Evolutionary conservation across 306 rosid genomes (phyloP).

Genomic region (Inga oerstediana): DNA sequence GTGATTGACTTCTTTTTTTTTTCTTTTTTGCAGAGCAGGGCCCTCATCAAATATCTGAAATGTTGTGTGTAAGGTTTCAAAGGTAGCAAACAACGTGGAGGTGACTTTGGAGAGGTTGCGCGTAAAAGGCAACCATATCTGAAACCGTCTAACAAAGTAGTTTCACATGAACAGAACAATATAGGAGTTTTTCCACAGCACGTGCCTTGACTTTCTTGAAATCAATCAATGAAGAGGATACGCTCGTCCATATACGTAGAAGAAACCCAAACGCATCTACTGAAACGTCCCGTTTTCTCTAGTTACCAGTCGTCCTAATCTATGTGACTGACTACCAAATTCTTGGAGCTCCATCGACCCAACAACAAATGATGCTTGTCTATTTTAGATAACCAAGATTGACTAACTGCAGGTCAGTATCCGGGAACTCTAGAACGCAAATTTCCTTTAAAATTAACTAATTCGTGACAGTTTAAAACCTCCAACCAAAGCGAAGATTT

Average conservation of each 20-base stretch:
- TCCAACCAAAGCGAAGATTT: too few species aligned
- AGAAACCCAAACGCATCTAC: not conserved
- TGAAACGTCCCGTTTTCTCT: not conserved
- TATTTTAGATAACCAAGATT: not conserved
- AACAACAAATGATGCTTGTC: not conserved
- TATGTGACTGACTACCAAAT: not conserved
- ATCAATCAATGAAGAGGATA: not conserved
- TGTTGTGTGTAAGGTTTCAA: not conserved
- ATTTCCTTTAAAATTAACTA: too few species aligned
- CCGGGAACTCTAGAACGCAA: not conserved
- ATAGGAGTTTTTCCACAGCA: conserved; percentile 24
- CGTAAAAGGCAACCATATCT: not conserved
- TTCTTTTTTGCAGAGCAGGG: not conserved
- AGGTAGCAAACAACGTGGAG: not conserved
- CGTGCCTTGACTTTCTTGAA: conserved; percentile 35
- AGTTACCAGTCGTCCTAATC: not conserved
- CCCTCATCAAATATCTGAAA: not conserved
- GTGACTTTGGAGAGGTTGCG: not conserved
- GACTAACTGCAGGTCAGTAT: not conserved
- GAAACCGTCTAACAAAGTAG: not conserved
- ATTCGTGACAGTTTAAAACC: too few species aligned
- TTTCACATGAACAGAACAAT: not conserved
- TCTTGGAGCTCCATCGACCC: not conserved
- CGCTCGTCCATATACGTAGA: not conserved
- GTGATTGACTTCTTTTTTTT: not conserved